phyloP scores from a whole-genome alignment of 2,329 filamentous ascomycete species.

The Rachicladosporium sp. region DNA sequence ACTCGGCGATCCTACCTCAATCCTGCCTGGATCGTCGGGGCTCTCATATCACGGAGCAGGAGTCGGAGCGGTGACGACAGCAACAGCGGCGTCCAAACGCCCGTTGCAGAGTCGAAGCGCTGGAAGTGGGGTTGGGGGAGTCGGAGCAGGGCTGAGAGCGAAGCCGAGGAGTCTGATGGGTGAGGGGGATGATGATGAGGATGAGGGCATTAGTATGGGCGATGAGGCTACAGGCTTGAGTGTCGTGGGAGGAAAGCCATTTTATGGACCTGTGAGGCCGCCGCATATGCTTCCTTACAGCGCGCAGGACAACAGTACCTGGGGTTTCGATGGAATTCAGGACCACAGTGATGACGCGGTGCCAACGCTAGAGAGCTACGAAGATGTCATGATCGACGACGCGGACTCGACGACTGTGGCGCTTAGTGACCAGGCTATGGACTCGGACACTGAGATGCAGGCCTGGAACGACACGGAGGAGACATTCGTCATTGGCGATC shows the following conservation, averaged over 20 bases:
- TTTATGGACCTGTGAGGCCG: conserved; percentile 1
- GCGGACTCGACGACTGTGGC: too few species aligned
- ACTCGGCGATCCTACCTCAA: conserved; percentile 67
- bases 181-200: conserved; percentile 5
- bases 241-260: background rate
- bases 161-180: conserved; percentile 2
- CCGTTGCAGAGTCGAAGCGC: background rate
- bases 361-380: too few species aligned
- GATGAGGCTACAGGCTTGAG: background rate
- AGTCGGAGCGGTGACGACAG: conserved; percentile 19
- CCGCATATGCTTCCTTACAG: background rate
- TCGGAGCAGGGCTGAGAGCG: conserved; percentile 3
- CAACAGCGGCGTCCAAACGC: conserved; percentile 4
- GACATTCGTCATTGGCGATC: conserved; percentile 1
- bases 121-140: conserved; percentile 5
- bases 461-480: conserved; percentile 1
- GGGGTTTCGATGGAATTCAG: conserved; percentile 1
- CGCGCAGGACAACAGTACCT: background rate
- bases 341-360: conserved; percentile 1
- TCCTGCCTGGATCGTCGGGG: conserved; percentile 84
- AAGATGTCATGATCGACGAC: too few species aligned
- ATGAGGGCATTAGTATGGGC: conserved; percentile 4
- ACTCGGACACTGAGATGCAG: conserved; percentile 5
- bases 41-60: conserved; percentile 61
- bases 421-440: too few species aligned